Base-by-base conservation (phyloP, 805 yeast species). In the Candida tammaniensis region DNA sequence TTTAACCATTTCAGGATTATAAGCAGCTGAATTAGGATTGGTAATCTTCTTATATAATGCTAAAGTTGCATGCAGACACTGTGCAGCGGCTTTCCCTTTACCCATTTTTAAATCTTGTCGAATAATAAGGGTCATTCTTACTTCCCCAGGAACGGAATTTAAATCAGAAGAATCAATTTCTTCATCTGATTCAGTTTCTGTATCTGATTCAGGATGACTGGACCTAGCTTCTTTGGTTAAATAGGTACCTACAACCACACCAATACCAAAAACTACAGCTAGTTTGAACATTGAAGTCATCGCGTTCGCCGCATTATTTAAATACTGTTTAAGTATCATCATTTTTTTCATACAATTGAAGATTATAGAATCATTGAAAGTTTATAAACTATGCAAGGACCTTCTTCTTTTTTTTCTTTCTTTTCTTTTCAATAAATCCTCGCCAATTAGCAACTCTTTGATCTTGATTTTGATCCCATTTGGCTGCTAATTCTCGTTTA, bases 21-120 rank as follows among this genome's bases (percentile, higher is more conserved):
- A 73, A 5, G 75, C 72, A 5, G 69, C 72, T 2, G 76, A 66
- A 3, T 64, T 53, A 4, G 76, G 72, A 24, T 70, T 62, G 24
- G 75, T 65, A 63, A 83, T 82, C 42, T 78, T 61, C 50, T 84
- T 80, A 60, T 85, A 93, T 47, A 93, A 78, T 0, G 93, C 89
- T 21, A 93, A 70, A 0, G 98, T 94, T n/a, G 98, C 98, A 64
- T 93, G 99, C 24, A 88, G 82, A 59, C 98, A 91, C 55, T 93
- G 99, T 5, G 98, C 98, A 4, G 98, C 97, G 2, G 86, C 82
- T 55, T 93, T 93, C 15, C 99, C 99, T 59, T 86, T 87, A 20
- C 83, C 79, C 98, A 93, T 93, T 27, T 78, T 81, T 41, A 93
- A 64, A 55, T 93, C 98, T 18, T 82, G 84, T 40, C 98, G 78